Percentiles rank a stretch among this genome's conserved stretches.
These are phyloP conservation scores for Boletus vermiculosoides DNA, from an alignment of 768 basidiomycete genomes.

Conservation along the genomic window DNA sequence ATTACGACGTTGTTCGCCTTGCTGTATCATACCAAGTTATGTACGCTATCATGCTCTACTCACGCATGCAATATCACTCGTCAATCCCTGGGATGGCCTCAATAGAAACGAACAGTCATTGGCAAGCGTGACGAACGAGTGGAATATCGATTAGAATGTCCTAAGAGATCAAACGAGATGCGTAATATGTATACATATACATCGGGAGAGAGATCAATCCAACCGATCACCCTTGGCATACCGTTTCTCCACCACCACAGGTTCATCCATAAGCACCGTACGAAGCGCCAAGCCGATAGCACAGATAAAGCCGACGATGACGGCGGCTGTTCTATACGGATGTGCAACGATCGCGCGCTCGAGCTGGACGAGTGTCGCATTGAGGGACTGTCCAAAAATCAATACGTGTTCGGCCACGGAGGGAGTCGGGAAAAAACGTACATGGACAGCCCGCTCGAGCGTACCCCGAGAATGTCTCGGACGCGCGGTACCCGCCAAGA, in stretches of 20 bases:
- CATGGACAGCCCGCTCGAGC: slow-evolving; percentile 64
- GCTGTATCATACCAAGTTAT: slow-evolving; percentile 8
- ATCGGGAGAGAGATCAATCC: slow-evolving; percentile 15
- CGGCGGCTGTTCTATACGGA: slow-evolving; percentile 17
- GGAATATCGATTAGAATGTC: no score
- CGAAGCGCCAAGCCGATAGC: slow-evolving; percentile 12
- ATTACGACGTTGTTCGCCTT: no score
- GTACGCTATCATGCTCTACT: not conserved
- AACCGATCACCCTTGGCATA: slow-evolving; percentile 21
- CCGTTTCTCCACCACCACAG: slow-evolving; percentile 13
- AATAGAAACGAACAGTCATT: no score
- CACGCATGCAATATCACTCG: not conserved
- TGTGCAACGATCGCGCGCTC: slow-evolving; percentile 16
- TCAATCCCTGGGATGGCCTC: no score
- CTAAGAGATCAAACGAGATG: no score
- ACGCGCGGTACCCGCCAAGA: slow-evolving; percentile 46
- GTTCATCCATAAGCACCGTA: slow-evolving; percentile 16
- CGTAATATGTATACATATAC: not conserved
- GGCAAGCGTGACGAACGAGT: no score
- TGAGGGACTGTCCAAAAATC: slow-evolving; percentile 14
- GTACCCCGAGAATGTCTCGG: slow-evolving; percentile 69
- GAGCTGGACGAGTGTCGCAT: slow-evolving; percentile 6
- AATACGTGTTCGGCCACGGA: no score
- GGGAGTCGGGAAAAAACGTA: slow-evolving; percentile 33
- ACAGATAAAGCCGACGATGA: slow-evolving; percentile 10